Evolutionary conservation across 169 alveolate species (phyloP), one percentile per base, ranked within the genome.

Genomic region (Plasmodium coatneyi): DNA sequence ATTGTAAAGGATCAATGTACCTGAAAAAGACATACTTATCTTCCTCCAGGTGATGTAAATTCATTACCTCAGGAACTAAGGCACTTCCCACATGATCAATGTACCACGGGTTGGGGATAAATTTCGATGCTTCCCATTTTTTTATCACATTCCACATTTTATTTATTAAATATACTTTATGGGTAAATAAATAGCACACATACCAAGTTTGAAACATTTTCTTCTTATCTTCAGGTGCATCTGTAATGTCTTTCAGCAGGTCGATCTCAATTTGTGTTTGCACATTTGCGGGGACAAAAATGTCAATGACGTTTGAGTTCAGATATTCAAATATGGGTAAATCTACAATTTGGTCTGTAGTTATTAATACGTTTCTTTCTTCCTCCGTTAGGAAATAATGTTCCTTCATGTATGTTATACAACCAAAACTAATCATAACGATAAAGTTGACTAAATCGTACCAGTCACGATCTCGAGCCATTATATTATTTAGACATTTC

Each of bases 101-200:
- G 70, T 76, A 87, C 93, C 93, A 87, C 6, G 93, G 93, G 3
- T 87, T 76, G 1, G 93, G 89, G 16, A 87, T 80, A 87, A 54
- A 87, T 22, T 78, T 79, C 3, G 93, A 28, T 28, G 89, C 39
- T 39, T 76, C 81, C 93, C 93, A 87, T 32, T 87, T 76, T 78
- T 87, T 87, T 78, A 87, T n/a, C 70, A 87, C 9, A 87, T 87
- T 79, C 93, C 93, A 87, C 93, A 87, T 87, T 71, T 87, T 87
- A 36, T 52, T 54, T 54, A 87, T 12, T 25, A 87, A 28, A 76
- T 87, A 87, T 87, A 87, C 87, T 34, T 87, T 87, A 87, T 87
- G 93, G 12, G 72, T 54, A 78, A 87, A 87, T 54, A 87, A 60
- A 87, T 76, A 79, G 7, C 71, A 39, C n/a, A 76, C 46, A 87